These are phyloP conservation scores for Mortierella sp. DNA, from an alignment of 371 early-diverging fungal genomes.

Conservation along the genomic window DNA sequence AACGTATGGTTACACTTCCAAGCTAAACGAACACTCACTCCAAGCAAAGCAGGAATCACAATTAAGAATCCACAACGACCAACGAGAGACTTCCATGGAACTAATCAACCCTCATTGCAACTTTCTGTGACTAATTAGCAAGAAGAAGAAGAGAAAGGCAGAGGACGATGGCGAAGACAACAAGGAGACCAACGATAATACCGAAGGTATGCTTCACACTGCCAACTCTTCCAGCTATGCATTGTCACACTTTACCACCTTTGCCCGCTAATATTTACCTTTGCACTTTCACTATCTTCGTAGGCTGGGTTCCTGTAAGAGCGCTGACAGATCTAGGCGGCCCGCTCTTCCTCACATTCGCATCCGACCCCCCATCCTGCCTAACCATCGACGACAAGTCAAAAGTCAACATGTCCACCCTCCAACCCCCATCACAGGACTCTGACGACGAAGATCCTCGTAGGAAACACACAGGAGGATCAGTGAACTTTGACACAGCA, in stretches of 20 bases:
- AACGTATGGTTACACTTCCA: not conserved
- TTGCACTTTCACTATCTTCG: not conserved
- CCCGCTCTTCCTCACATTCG: conserved; percentile 77
- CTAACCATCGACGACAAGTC: conserved; percentile 69
- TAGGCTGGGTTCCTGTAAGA: conserved; percentile 80
- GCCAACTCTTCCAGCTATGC: not conserved
- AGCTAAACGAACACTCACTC: not conserved
- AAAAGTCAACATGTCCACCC: conserved; percentile 63
- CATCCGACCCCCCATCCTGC: conserved; percentile 76
- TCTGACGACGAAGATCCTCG: conserved; percentile 17
- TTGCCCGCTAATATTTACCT: not conserved
- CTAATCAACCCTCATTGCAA: not conserved
- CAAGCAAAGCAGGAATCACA: not conserved
- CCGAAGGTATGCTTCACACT: conserved; percentile 57
- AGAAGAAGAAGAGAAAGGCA: conserved; percentile 74
- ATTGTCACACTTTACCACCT: not conserved
- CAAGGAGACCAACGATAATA: conserved; percentile 34
- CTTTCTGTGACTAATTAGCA: conserved; percentile 37
- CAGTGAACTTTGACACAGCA: conserved; percentile 34
- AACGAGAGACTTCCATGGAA: not conserved
- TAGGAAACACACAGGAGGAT: not conserved
- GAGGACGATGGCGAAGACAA: conserved; percentile 58
- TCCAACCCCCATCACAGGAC: conserved; percentile 51
- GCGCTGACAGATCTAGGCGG: conserved; percentile 76
- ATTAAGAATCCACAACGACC: not conserved